These are phyloP conservation scores for Tubosaeta sp. DNA, from an alignment of 768 basidiomycete species.

Conservation along the genomic window DNA sequence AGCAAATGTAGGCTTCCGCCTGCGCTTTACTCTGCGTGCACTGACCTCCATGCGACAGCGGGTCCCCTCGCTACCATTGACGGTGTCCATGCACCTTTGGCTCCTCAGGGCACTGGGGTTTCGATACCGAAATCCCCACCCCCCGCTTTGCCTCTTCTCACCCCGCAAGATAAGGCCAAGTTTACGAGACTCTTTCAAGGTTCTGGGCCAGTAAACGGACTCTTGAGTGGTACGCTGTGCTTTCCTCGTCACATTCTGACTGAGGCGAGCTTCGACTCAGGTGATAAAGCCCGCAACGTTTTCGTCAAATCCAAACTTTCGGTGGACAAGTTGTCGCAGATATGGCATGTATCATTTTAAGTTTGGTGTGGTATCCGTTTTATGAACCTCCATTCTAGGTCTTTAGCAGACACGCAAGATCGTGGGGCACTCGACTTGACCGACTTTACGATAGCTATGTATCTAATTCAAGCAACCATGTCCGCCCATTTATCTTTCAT, in stretches of 20 bases:
- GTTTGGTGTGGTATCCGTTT: neutral
- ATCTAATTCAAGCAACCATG: slow-evolving; percentile 93
- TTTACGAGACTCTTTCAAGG: slow-evolving; percentile 76
- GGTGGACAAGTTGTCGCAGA: slow-evolving; percentile 83
- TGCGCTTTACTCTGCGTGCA: neutral
- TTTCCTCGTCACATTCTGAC: neutral
- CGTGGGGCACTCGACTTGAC: slow-evolving; percentile 83
- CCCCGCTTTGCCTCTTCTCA: slow-evolving; percentile 58
- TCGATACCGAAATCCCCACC: slow-evolving; percentile 63
- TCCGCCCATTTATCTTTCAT: slow-evolving; percentile 66
- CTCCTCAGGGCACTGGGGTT: slow-evolving; percentile 52
- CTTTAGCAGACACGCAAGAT: slow-evolving; percentile 90
- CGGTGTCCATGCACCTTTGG: slow-evolving; percentile 49
- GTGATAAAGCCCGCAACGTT: slow-evolving; percentile 83
- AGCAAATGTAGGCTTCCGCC: slow-evolving; percentile 57
- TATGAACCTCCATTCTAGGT: slow-evolving; percentile 46
- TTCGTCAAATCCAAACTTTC: slow-evolving; percentile 89
- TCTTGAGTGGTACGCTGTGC: slow-evolving; percentile 63
- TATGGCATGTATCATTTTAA: slow-evolving; percentile 60
- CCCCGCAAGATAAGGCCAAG: slow-evolving; percentile 77
- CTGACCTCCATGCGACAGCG: slow-evolving; percentile 44
- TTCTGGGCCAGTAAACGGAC: slow-evolving; percentile 67
- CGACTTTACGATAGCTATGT: slow-evolving; percentile 96
- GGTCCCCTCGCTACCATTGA: slow-evolving; percentile 82
- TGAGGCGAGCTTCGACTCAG: slow-evolving; percentile 34